Evolutionary conservation across 768 basidiomycete species (phyloP).

Genomic region (Tricholoma hemisulphureum): DNA sequence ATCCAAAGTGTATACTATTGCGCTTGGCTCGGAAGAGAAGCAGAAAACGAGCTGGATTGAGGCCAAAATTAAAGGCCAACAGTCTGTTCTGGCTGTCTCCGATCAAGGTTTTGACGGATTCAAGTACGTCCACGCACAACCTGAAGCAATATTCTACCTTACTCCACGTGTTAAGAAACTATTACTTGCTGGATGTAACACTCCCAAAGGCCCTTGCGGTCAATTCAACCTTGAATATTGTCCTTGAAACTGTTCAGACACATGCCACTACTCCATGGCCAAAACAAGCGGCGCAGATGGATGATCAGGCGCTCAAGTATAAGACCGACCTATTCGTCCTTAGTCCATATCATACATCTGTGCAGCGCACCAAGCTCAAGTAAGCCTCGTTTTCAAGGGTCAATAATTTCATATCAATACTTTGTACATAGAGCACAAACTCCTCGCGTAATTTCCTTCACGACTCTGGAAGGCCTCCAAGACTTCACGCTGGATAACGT

Average conservation of each 20-base stretch:
- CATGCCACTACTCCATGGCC: conserved; percentile 81
- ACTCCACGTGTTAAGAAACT: conserved; percentile 32
- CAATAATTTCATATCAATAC: not conserved
- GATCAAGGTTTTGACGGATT: conserved; percentile 47
- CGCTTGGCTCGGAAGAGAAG: conserved; percentile 61
- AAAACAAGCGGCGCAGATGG: conserved; percentile 64
- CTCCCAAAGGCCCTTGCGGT: conserved; percentile 59
- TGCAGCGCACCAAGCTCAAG: conserved; percentile 88
- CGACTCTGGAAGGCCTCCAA: conserved; percentile 60
- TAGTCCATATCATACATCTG: conserved; percentile 77
- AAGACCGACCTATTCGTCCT: conserved; percentile 74
- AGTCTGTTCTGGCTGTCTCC: conserved; percentile 47
- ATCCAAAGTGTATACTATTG: conserved; percentile 64
- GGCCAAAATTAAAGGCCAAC: conserved; percentile 74
- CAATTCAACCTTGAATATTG: conserved; percentile 68
- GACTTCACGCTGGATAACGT: conserved; percentile 58
- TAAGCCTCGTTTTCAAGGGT: conserved; percentile 34
- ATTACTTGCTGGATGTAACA: conserved; percentile 57
- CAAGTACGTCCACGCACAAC: conserved; percentile 41
- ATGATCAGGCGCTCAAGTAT: conserved; percentile 80
- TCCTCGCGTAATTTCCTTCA: conserved; percentile 70
- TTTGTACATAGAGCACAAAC: conserved; percentile 54
- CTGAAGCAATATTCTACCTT: conserved; percentile 3
- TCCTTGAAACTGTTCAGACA: conserved; percentile 75
- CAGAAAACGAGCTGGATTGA: conserved; percentile 74